Percentiles rank a stretch among this genome's conserved stretches.
phyloP scores from a whole-genome alignment of 2,329 filamentous ascomycete genomes.

The Geosmithia putterillii region DNA sequence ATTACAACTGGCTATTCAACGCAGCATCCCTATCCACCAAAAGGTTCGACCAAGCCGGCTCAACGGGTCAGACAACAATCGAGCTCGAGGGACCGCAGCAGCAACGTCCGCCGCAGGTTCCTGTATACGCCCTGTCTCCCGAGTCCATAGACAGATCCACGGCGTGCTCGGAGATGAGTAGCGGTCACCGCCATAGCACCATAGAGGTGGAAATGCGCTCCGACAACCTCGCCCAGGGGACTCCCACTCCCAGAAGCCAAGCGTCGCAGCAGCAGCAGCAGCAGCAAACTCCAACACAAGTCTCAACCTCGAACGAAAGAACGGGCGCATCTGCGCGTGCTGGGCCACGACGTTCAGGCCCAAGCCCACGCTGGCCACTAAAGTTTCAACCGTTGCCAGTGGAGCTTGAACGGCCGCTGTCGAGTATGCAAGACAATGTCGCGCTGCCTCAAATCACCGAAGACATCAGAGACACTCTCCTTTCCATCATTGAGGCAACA shows the following conservation, averaged over 20 bases:
- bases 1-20: conserved; percentile 52
- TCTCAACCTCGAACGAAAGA: not conserved
- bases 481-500: conserved; percentile 37
- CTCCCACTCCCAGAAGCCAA: not conserved
- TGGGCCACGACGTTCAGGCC: not conserved
- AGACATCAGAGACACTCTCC: conserved; percentile 22
- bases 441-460: conserved; percentile 23
- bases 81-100: conserved; percentile 13
- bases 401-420: conserved; percentile 12
- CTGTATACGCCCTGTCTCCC: not conserved
- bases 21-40: not conserved
- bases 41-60: conserved; percentile 9
- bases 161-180: not conserved
- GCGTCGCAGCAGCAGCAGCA: not conserved
- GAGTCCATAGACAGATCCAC: not conserved
- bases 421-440: conserved; percentile 7
- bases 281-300: too few relatives aligned
- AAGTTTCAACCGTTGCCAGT: not conserved
- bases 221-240: not conserved
- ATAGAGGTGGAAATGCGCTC: not conserved
- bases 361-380: not conserved
- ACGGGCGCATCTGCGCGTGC: not conserved
- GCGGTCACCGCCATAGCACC: not conserved
- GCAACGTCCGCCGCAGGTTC: not conserved
- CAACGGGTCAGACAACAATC: not conserved